A percentile compares a stretch with the other conserved stretches of the same genome.
Conservation (phyloP, 2,329 filamentous ascomycete species). For the Chaetoscypha palmicola region DNA sequence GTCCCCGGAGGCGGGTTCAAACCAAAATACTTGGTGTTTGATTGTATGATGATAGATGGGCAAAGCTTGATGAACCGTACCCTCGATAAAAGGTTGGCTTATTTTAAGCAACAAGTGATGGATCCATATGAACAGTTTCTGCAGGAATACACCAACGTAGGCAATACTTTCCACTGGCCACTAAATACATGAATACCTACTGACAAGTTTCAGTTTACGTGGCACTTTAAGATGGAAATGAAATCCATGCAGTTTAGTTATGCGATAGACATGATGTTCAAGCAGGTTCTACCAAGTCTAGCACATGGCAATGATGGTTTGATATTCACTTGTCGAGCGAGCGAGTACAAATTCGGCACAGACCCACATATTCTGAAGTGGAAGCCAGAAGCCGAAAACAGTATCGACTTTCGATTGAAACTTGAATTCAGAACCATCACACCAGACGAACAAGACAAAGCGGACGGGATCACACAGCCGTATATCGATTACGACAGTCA, state of each 20-base stretch:
- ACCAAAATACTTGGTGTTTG: constrained; percentile 85
- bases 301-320: constrained; percentile 93
- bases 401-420: constrained; percentile 79
- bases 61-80: constrained; percentile 69
- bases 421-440: constrained; percentile 69
- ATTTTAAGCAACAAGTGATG: constrained; percentile 73
- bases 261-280: constrained; percentile 87
- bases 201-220: no score
- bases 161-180: no score
- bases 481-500: constrained; percentile 74
- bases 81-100: constrained; percentile 81
- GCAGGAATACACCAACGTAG: constrained; percentile 52
- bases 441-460: constrained; percentile 59
- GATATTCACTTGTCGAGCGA: constrained; percentile 92
- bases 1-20: constrained; percentile 58
- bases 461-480: constrained; percentile 55
- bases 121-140: constrained; percentile 61
- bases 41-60: constrained; percentile 77
- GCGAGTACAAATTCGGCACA: constrained; percentile 81
- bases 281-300: constrained; percentile 71
- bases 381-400: constrained; percentile 95
- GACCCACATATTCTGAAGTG: constrained; percentile 94
- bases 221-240: constrained; percentile 74
- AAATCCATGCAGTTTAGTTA: constrained; percentile 89
- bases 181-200: no score